A percentile compares a stretch with the other conserved stretches of the same genome.
Conservation (phyloP, 139 green algal species). For the Pleodorina starrii region DNA sequence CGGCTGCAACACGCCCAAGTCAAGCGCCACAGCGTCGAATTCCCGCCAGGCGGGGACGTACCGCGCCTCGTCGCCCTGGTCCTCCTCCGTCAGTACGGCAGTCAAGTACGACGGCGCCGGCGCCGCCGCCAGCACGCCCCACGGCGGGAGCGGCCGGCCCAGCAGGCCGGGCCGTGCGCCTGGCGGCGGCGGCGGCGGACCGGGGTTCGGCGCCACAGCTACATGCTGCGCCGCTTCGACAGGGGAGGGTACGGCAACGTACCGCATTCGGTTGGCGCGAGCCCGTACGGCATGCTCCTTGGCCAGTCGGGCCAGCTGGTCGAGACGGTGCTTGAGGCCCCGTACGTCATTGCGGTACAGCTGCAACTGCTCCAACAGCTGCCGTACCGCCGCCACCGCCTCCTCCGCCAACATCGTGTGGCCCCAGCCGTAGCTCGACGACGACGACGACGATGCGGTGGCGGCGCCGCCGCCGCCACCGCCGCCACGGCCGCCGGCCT, state of each 20-base stretch:
- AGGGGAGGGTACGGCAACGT: not conserved
- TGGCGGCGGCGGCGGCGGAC: not conserved
- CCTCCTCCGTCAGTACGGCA: not conserved
- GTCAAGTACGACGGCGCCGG: slow-evolving; percentile 27
- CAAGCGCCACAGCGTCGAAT: slow-evolving; percentile 16
- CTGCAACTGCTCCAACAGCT: not conserved
- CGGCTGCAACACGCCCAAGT: slow-evolving; percentile 29
- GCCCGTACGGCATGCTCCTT: not conserved
- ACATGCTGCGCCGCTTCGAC: not conserved
- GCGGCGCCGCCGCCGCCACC: not conserved
- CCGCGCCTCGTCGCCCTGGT: not conserved
- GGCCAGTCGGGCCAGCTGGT: slow-evolving; percentile 14
- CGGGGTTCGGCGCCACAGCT: not conserved
- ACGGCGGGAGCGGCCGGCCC: slow-evolving; percentile 3
- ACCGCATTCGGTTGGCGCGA: not conserved
- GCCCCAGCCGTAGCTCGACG: not conserved
- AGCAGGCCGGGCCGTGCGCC: not conserved
- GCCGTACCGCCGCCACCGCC: not conserved
- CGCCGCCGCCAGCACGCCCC: not conserved
- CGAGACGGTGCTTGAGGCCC: slow-evolving; percentile 18
- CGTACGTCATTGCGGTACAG: not conserved
- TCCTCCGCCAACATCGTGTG: not conserved
- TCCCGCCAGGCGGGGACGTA: slow-evolving; percentile 42
- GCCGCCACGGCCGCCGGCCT: not conserved
- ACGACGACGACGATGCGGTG: not conserved